phyloP scores from a whole-genome alignment of 306 rosid genomes.

The Inga laurina region DNA sequence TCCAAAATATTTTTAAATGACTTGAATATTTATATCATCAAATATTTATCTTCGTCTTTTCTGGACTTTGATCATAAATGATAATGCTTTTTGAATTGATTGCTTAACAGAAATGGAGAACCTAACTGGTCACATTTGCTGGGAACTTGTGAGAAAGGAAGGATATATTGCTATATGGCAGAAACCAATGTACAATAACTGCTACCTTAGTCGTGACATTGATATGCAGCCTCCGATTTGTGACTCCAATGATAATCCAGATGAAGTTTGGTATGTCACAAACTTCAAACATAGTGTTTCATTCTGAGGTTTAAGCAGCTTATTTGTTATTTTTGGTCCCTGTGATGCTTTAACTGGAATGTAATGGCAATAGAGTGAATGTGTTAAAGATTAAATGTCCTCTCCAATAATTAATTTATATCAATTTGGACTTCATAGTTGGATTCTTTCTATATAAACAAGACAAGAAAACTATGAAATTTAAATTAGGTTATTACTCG shows the following conservation, averaged over 20 bases:
- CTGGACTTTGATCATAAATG: not conserved
- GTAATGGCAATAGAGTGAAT: not conserved
- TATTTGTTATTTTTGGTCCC: constrained; percentile 17
- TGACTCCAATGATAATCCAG: constrained; percentile 73
- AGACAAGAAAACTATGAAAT: not conserved
- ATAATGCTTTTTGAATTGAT: constrained; percentile 28
- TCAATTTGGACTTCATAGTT: constrained; percentile 13
- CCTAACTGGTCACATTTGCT: constrained; percentile 70
- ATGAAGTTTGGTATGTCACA: constrained; percentile 72
- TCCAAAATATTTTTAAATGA: constrained; percentile 3
- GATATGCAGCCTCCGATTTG: constrained; percentile 69
- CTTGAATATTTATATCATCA: constrained; percentile 11
- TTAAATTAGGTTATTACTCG: not conserved
- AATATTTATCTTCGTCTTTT: not conserved
- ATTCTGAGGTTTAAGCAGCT: not conserved
- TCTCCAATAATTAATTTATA: not conserved
- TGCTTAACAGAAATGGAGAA: constrained; percentile 68
- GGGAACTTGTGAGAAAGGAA: constrained; percentile 80
- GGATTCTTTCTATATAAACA: not conserved
- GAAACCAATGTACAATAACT: constrained; percentile 79
- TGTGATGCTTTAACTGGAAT: constrained; percentile 22
- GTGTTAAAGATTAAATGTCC: constrained; percentile 24
- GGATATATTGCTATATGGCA: constrained; percentile 87
- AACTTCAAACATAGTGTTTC: constrained; percentile 7
- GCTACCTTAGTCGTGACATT: constrained; percentile 67